Base-by-base conservation (phyloP, 192 early-diverging fungal species). In the Umbelopsis sp. region DNA sequence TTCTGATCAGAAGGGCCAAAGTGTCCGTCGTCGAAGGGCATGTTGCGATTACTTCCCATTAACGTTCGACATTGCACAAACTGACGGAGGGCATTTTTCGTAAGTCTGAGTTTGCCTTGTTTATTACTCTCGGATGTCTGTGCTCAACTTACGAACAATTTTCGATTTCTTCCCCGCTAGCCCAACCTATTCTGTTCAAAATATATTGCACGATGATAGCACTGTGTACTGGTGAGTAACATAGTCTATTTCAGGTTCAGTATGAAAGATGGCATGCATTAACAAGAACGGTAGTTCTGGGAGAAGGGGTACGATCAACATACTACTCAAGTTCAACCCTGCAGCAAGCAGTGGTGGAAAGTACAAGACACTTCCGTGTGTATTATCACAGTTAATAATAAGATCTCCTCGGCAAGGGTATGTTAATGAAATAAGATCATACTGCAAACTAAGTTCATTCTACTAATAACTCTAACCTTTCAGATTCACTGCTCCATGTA, bases 401-500 rank as follows among this genome's bases (percentile, higher is more conserved):
- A 82, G 83, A 54, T 78, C 80, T 21, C 85, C 85, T 2, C 78
- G 69, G 9, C 77, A 80, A n/a, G 85, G 85, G 14, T 78, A 78
- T 70, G 50, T 7, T 17, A 21, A 44, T 16, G 6, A 24, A 1
- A 12, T 59, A 41, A 41, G 1, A 41, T 65, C 2, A 17, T 14
- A 65, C 47, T 22, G 5, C 3, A 20, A 47, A 7, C n/a, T 1
- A 11, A 43, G 12, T 22, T 22, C 16, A 22, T 25, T 31, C 32
- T 12, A 34, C 36, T 50, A 36, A 51, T n/a, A 1, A 5, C 20
- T 20, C 31, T 8, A 3, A 26, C 52, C 12, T 6, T 52, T 25
- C 53, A 78, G 76, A 47, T 86, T 78, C 45, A 86, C 85, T 20
- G 85, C 83, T 7, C 85, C 85, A 54, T 86, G 85, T 81, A 76